Conservation (phyloP, 2,329 filamentous ascomycete species). For the Aspergillus oerlinghausenensis region DNA sequence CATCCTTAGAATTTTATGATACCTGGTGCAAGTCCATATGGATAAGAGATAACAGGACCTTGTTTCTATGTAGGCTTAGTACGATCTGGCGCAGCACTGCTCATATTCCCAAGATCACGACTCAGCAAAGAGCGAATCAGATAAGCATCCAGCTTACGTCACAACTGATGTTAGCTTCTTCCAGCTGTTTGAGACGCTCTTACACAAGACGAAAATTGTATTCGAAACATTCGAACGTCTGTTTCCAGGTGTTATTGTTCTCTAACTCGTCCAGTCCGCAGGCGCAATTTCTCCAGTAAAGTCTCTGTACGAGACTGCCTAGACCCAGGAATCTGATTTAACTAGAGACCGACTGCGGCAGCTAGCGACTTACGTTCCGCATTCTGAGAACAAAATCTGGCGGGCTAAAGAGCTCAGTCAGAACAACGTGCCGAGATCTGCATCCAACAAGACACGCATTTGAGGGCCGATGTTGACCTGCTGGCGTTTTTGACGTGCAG, state of each 20-base stretch:
- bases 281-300: constrained; percentile 66
- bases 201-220: constrained; percentile 69
- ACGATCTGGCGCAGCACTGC: constrained; percentile 55
- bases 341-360: neutral
- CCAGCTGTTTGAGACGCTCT: constrained; percentile 64
- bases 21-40: neutral
- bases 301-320: constrained; percentile 65
- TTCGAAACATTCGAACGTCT: constrained; percentile 58
- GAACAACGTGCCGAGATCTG: constrained; percentile 28
- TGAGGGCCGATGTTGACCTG: neutral
- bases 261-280: constrained; percentile 73
- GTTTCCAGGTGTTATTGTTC: constrained; percentile 77
- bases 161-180: constrained; percentile 65
- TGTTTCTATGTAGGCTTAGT: neutral
- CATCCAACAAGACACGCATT: constrained; percentile 13
- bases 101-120: constrained; percentile 80
- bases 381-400: constrained; percentile 56
- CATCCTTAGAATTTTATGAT: neutral
- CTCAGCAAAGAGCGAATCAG: constrained; percentile 75
- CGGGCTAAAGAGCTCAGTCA: constrained; percentile 2
- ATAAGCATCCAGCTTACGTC: constrained; percentile 73
- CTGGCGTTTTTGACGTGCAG: neutral
- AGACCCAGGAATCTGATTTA: constrained; percentile 5
- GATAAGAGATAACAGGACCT: neutral
- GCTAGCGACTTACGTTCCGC: constrained; percentile 53